Evolutionary conservation across 2,329 filamentous ascomycete species (phyloP).

Genomic region (Verticillium nubilum): DNA sequence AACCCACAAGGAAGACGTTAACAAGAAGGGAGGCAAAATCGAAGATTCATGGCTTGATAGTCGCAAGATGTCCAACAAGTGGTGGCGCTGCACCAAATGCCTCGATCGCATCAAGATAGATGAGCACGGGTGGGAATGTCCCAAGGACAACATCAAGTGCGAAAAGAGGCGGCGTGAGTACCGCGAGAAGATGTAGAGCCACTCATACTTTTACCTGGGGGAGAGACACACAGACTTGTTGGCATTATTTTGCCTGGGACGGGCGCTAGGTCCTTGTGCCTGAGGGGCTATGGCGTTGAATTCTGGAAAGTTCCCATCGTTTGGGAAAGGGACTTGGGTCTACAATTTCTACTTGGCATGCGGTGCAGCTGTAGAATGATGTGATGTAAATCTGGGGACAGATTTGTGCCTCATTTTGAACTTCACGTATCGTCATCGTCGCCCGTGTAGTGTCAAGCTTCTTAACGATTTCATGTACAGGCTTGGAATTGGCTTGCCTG

Average conservation of each 20-base stretch:
- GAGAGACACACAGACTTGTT: background rate
- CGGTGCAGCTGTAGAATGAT: background rate
- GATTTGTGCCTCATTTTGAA: background rate
- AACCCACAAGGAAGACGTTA: constrained; percentile 49
- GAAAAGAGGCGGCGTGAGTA: constrained; percentile 12
- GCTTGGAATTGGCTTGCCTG: no score
- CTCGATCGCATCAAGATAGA: constrained; percentile 38
- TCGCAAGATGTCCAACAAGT: constrained; percentile 32
- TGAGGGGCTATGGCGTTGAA: background rate
- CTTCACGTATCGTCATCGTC: background rate
- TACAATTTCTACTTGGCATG: background rate
- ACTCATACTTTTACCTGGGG: background rate
- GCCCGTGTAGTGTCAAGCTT: background rate
- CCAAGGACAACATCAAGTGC: constrained; percentile 12
- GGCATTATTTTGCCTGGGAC: background rate
- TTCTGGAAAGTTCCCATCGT: background rate
- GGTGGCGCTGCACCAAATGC: constrained; percentile 53
- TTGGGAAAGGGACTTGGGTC: background rate
- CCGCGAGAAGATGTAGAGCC: constrained; percentile 8
- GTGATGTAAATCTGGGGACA: background rate
- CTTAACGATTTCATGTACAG: background rate
- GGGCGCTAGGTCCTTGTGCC: background rate
- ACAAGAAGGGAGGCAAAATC: constrained; percentile 33
- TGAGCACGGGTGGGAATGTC: constrained; percentile 37
- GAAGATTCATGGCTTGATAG: constrained; percentile 31